Evolutionary conservation across 2,329 filamentous ascomycete species (phyloP), one percentile per base, ranked within the genome.

Genomic region (Fusarium sp.): DNA sequence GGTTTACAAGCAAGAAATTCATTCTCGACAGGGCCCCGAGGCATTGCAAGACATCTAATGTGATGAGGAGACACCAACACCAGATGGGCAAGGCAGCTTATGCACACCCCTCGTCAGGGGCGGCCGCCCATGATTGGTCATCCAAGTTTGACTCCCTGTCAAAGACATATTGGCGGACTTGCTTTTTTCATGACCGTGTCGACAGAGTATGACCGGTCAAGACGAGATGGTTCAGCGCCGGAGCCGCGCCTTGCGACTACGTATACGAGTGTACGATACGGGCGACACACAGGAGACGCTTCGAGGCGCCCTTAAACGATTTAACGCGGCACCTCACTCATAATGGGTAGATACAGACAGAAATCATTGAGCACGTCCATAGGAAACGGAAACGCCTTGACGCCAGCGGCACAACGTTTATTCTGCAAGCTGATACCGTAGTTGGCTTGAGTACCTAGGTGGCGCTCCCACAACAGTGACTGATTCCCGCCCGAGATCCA

Each of bases 61-160:
- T 47, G 57, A 57, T 42, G 34, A 62, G 51, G 54, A 59, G 55
- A 61, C 49, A 42, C 54, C 56, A 53, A 61, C 49, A 42, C 54
- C 56, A 61, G 22, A 68, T 45, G 49, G 52, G 43, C 50, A 62
- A 45, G 38, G 36, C 50, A 49, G 56, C 59, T 19, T 51, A 59
- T 59, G 65, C 56, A 69, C 59, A 71, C 63, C 57, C 65, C 56
- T 62, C 50, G 39, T 44, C 44, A 57, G 62, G 70, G 61, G 63
- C 51, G 50, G 51, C 51, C 45, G 44, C 54, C 45, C 39, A 67
- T 70, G 61, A 74, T 74, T 73, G 68, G 72, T 17, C 34, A 28
- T 59, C 22, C 38, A 54, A 46, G 28, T 33, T 59, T 44, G 50
- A 39, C 31, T 65, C 63, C 72, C 61, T 69, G 65, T 59, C 57